phyloP scores from a whole-genome alignment of 228 moss, liverwort and hornwort genomes.

The Sphagnum fallax region DNA sequence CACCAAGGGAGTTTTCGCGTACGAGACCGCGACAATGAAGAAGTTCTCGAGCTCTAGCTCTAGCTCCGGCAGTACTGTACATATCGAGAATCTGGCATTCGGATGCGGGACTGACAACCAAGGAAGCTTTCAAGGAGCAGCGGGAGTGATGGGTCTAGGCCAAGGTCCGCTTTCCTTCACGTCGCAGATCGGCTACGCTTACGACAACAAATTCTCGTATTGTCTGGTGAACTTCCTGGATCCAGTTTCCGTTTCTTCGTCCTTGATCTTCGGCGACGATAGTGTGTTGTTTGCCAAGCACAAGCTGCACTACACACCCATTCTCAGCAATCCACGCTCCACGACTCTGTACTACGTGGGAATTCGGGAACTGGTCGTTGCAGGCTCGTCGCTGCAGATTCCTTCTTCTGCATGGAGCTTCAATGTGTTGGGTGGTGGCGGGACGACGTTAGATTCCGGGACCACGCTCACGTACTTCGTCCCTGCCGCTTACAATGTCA shows the following conservation, averaged over 20 bases:
- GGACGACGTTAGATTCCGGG: conserved; percentile 66
- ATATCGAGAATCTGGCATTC: conserved; percentile 44
- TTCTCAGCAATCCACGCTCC: conserved; percentile 28
- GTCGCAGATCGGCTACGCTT: conserved; percentile 52
- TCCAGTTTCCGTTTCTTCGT: conserved; percentile 50
- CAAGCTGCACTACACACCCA: conserved; percentile 39
- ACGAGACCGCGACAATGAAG: conserved; percentile 45
- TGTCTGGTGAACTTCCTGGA: conserved; percentile 71
- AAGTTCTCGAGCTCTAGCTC: conserved; percentile 2
- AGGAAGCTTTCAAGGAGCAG: conserved; percentile 56
- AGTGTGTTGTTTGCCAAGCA: conserved; percentile 12
- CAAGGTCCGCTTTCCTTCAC: conserved; percentile 59
- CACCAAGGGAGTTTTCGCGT: conserved; percentile 46
- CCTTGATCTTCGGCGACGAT: conserved; percentile 61
- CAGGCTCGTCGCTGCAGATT: conserved; percentile 24
- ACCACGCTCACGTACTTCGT: conserved; percentile 69
- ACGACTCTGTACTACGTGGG: conserved; percentile 56
- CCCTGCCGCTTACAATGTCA: conserved; percentile 25
- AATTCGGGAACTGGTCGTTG: conserved; percentile 30
- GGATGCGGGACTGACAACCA: conserved; percentile 60
- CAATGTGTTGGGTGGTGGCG: conserved; percentile 41
- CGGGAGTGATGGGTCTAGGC: conserved; percentile 64
- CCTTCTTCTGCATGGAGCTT: conserved; percentile 37
- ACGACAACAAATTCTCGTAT: conserved; percentile 64
- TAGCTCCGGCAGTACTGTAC: conserved; percentile 10